Percentiles rank a stretch among this genome's conserved stretches.
Evolutionary conservation across 2,329 filamentous ascomycete genomes (phyloP).

Genomic region (Aspergillus eucalypticola): DNA sequence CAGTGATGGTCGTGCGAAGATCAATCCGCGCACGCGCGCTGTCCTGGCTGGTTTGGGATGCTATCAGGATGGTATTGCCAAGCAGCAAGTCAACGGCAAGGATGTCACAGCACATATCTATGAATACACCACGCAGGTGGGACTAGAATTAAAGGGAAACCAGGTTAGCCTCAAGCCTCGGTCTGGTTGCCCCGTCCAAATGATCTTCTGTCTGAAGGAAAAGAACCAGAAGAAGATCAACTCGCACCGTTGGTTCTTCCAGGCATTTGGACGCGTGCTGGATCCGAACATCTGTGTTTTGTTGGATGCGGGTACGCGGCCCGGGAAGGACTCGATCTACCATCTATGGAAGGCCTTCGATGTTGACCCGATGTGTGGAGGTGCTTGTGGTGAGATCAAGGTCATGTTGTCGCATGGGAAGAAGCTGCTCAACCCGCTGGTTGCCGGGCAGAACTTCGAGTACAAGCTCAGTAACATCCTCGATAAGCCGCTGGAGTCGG

Average conservation of each 20-base stretch:
- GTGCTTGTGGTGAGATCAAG: constrained; percentile 98
- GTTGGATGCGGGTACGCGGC: constrained; percentile 92
- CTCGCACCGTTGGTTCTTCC: constrained; percentile 98
- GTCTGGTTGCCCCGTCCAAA: constrained; percentile 83
- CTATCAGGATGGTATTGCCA: constrained; percentile 97
- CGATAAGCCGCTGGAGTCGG: constrained; percentile 94
- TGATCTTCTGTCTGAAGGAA: constrained; percentile 97
- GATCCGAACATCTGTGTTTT: constrained; percentile 97
- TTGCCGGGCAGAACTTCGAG: constrained; percentile 97
- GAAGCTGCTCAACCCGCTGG: constrained; percentile 87
- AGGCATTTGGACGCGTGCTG: constrained; percentile 87
- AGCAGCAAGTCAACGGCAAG: constrained; percentile 95
- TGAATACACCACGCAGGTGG: constrained; percentile 65
- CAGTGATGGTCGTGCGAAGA: constrained; percentile 94
- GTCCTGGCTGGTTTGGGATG: constrained; percentile 91
- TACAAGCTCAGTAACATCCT: constrained; percentile 99
- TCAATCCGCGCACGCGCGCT: constrained; percentile 87
- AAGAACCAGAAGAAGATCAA: constrained; percentile 99
- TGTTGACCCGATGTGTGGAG: constrained; percentile 93
- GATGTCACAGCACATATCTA: constrained; percentile 98
- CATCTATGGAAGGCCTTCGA: constrained; percentile 99
- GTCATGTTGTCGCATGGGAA: constrained; percentile 88
- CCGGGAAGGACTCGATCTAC: constrained; percentile 92
- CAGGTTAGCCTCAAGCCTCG: constrained; percentile 82
- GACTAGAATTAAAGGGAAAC: constrained; percentile 84